These are phyloP conservation scores for Immersiporthe knoxdaviesiana DNA, from an alignment of 2,329 filamentous ascomycete genomes.

Conservation along the genomic window DNA sequence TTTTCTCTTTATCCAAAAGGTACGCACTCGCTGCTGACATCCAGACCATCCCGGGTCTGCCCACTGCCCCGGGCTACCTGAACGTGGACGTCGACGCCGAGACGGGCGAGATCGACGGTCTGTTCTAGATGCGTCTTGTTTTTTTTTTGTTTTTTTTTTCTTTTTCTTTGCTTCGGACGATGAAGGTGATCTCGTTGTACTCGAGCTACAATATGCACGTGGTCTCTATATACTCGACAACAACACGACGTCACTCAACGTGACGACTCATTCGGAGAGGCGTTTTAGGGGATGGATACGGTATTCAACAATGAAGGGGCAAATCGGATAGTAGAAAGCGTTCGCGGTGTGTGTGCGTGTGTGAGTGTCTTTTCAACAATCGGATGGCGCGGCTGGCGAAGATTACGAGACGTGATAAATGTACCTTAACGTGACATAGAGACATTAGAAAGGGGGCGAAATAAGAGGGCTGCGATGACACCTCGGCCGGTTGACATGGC, in stretches of 20 bases:
- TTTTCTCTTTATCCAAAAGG: constrained; percentile 45
- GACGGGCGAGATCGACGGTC: constrained; percentile 83
- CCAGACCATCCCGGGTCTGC: constrained; percentile 94
- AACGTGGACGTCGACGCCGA: constrained; percentile 86
- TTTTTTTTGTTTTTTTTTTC: too few relatives aligned
- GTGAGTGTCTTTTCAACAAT: constrained; percentile 16
- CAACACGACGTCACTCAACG: constrained; percentile 15
- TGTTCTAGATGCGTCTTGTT: constrained; percentile 70
- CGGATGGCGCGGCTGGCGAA: constrained; percentile 6
- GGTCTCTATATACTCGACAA: not conserved
- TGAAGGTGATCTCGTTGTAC: not conserved
- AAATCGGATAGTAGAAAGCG: not conserved
- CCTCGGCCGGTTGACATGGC: constrained; percentile 10
- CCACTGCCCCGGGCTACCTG: constrained; percentile 91
- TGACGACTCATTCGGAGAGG: constrained; percentile 7
- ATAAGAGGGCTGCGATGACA: constrained; percentile 6
- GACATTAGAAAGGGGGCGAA: not conserved
- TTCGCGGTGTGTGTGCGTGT: constrained; percentile 2
- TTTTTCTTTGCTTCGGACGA: too few relatives aligned
- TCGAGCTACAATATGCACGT: not conserved
- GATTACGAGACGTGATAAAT: not conserved
- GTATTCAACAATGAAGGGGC: constrained; percentile 7
- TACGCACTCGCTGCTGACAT: constrained; percentile 97
- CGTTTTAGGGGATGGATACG: not conserved
- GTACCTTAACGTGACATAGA: constrained; percentile 21